Evolutionary conservation across 768 basidiomycete species (phyloP).

Genomic region (Boletus rubroflammeus): DNA sequence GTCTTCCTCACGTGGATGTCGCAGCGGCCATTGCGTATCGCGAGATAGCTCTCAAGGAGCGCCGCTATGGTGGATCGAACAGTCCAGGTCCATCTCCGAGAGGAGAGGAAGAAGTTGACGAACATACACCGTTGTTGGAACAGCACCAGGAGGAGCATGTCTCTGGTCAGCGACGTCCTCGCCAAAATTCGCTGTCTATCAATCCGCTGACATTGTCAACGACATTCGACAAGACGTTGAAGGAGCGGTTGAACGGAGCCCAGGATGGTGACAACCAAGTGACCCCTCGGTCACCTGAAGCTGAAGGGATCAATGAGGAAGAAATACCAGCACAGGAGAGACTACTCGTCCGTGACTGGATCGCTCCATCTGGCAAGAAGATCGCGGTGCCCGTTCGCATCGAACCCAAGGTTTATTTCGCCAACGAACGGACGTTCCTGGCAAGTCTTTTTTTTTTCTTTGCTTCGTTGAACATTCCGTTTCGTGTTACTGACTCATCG

Average conservation of each 20-base stretch:
- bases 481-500: not conserved
- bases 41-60: constrained; percentile 70
- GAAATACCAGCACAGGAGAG: constrained; percentile 45
- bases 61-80: constrained; percentile 9
- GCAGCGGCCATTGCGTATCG: constrained; percentile 85
- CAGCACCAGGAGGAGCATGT: constrained; percentile 23
- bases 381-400: constrained; percentile 94
- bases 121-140: constrained; percentile 38
- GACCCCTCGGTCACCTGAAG: constrained; percentile 21
- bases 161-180: constrained; percentile 5
- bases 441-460: constrained; percentile 47
- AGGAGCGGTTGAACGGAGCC: constrained; percentile 54
- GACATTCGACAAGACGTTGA: constrained; percentile 79
- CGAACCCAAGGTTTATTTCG: constrained; percentile 98
- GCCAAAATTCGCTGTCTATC: constrained; percentile 55
- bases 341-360: constrained; percentile 63
- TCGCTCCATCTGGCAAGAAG: constrained; percentile 79
- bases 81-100: constrained; percentile 4
- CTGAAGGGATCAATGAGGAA: constrained; percentile 37
- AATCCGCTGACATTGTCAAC: constrained; percentile 83
- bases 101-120: constrained; percentile 32
- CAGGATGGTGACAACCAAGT: constrained; percentile 23
- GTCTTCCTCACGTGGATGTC: constrained; percentile 68
- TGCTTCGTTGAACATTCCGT: not conserved
- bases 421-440: constrained; percentile 90